A percentile compares a stretch with the other conserved stretches of the same genome.
Evolutionary conservation across 1,284 basidiomycete species (phyloP).

Genomic region (Ustilago curta): DNA sequence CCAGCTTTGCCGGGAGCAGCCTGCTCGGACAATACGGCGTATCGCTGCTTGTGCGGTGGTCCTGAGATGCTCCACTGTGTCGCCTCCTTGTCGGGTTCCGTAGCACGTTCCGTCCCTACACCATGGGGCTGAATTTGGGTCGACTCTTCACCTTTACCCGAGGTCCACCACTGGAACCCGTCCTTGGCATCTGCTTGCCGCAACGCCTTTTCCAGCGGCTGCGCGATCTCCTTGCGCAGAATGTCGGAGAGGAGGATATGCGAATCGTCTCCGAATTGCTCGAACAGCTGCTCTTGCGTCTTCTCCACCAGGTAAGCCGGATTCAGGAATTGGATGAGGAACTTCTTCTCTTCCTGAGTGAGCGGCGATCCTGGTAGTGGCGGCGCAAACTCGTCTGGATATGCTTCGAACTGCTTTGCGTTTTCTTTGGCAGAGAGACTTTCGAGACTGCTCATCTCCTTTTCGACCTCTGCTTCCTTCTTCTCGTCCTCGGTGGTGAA

Average conservation of each 20-base stretch:
- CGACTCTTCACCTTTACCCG: conserved; percentile 36
- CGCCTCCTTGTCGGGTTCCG: conserved; percentile 20
- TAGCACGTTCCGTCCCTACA: conserved; percentile 40
- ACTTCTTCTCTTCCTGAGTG: conserved; percentile 54
- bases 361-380: conserved; percentile 65
- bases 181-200: conserved; percentile 76
- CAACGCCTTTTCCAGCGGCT: conserved; percentile 58
- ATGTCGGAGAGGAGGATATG: conserved; percentile 76
- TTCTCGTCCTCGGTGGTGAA: conserved; percentile 76
- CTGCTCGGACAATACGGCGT: conserved; percentile 74
- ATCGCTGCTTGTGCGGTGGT: conserved; percentile 94
- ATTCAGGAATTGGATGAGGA: conserved; percentile 79
- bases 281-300: conserved; percentile 83
- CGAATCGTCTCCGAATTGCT: conserved; percentile 87
- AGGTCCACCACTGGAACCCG: conserved; percentile 65
- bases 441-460: conserved; percentile 61
- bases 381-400: conserved; percentile 45
- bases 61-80: conserved; percentile 79
- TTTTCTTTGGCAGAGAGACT: conserved; percentile 77
- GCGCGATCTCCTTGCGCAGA: conserved; percentile 60
- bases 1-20: conserved; percentile 40
- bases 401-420: conserved; percentile 75
- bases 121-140: conserved; percentile 58
- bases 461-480: conserved; percentile 59
- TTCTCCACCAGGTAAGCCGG: conserved; percentile 87